Evolutionary conservation across 1,284 basidiomycete genomes (phyloP), one percentile per base, ranked within the genome.

Genomic region (Mycena sp.): DNA sequence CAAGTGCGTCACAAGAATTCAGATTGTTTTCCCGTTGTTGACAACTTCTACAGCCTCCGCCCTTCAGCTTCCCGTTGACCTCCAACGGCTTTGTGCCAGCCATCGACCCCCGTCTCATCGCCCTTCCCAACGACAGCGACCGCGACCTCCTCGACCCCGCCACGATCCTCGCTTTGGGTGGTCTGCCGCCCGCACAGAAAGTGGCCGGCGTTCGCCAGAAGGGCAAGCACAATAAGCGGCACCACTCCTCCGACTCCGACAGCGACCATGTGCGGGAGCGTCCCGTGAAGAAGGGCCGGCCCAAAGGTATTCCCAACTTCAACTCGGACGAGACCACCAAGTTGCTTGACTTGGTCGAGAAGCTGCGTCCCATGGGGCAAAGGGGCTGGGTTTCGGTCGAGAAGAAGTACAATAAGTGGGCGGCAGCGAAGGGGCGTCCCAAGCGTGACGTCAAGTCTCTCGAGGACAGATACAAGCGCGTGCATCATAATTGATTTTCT

Each of bases 391-490:
- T 63, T 2, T 28, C n/a, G 14, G 50, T 74, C 4, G 37, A 56
- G 10, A 26, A 41, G 19, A n/a, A 59, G 17, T 76, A 67, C 44
- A 67, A 58, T 19, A 41, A 64, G 26, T 76, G 70, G 71, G 74
- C 73, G 9, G 30, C n/a, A 6, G 51, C 53, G 9, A 53, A 70
- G 28, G 50, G 55, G 0, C 51, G 68, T 17, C 70, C 74, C 16
- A 32, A 49, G 17, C 63, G 69, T 5, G 67, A 68, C 26, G 35
- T 46, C 3, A 74, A 74, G 29, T 73, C 73, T 0, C 64, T 79
- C 1, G 73, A 77, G 56, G 63, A 54, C 0, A 77, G 77, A 57
- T 77, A 72, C 64, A 78, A 77, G 58, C 61, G 67, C 61, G 77
- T 79, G 64, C 28, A 71, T 70, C 14, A 6, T 4, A 2, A 21